phyloP scores from a whole-genome alignment of 2,329 filamentous ascomycete species.

The Trichophyton schoenleinii region DNA sequence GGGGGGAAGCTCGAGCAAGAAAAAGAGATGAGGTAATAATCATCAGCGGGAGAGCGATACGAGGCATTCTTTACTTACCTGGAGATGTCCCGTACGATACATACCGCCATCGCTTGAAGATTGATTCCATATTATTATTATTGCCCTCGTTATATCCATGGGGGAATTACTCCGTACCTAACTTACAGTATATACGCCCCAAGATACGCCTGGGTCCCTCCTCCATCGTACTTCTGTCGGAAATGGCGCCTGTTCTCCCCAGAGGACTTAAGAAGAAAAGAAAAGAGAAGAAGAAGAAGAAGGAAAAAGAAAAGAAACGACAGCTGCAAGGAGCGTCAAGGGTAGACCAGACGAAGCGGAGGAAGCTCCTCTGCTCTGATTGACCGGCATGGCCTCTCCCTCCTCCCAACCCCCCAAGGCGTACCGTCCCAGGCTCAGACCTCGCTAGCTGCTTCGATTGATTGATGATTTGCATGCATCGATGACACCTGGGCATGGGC shows the following conservation, averaged over 20 bases:
- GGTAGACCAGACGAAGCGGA: not conserved
- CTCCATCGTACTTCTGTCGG: not conserved
- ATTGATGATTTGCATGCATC: slow-evolving; percentile 1
- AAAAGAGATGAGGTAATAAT: not conserved
- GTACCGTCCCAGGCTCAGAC: not conserved
- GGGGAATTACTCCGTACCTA: not conserved
- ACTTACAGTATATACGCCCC: not conserved
- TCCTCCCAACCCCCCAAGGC: not conserved
- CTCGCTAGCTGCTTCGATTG: no score
- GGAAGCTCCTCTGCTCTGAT: not conserved
- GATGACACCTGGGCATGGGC: not conserved
- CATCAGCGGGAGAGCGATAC: not conserved
- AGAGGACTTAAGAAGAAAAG: not conserved
- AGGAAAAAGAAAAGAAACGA: not conserved
- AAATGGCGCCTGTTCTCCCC: slow-evolving; percentile 1
- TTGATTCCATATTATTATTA: no score
- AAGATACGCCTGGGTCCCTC: not conserved
- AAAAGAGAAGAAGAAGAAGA: not conserved
- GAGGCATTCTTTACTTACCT: not conserved
- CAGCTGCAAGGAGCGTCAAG: not conserved
- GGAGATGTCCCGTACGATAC: no score
- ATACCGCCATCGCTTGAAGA: not conserved
- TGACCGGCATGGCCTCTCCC: not conserved
- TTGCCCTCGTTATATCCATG: not conserved
- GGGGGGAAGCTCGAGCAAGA: not conserved